Evolutionary conservation across 2,329 filamentous ascomycete species (phyloP).

Genomic region (Nemania bipapillata): DNA sequence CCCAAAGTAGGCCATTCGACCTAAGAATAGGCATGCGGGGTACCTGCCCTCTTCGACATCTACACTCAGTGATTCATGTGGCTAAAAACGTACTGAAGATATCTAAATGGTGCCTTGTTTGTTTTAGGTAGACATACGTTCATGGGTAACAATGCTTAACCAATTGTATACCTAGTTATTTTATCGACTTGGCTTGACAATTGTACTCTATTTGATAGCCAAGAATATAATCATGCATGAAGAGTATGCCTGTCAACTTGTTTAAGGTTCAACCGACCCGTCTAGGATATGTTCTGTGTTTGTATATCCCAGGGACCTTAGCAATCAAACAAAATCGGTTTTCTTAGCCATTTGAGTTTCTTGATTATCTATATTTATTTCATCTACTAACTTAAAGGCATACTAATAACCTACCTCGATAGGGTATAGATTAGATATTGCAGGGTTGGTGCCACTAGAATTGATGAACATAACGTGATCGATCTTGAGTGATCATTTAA

Average conservation of each 20-base stretch:
- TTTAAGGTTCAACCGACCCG: too few relatives aligned
- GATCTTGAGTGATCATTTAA: slow-evolving; percentile 7
- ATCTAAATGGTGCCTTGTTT: too few relatives aligned
- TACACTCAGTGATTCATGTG: too few relatives aligned
- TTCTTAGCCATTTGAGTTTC: too few relatives aligned
- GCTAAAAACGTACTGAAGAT: too few relatives aligned
- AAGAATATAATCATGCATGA: not conserved
- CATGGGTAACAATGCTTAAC: not conserved
- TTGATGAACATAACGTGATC: not conserved
- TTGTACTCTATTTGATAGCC: not conserved
- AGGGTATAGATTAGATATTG: too few relatives aligned
- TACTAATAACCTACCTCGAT: too few relatives aligned
- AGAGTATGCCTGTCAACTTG: not conserved
- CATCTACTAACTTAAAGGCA: too few relatives aligned
- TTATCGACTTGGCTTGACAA: not conserved
- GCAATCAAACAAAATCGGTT: not conserved
- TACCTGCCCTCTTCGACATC: too few relatives aligned
- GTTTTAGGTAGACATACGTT: too few relatives aligned
- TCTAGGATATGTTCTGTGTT: too few relatives aligned
- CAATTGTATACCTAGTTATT: not conserved
- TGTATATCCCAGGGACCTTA: not conserved
- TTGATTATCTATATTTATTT: too few relatives aligned
- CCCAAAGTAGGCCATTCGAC: not conserved
- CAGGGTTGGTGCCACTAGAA: not conserved
- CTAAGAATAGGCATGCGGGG: not conserved